Percentiles rank a stretch among this genome's conserved stretches.
phyloP scores from a whole-genome alignment of 1,284 basidiomycete genomes.

The Veloboletus limbatus region DNA sequence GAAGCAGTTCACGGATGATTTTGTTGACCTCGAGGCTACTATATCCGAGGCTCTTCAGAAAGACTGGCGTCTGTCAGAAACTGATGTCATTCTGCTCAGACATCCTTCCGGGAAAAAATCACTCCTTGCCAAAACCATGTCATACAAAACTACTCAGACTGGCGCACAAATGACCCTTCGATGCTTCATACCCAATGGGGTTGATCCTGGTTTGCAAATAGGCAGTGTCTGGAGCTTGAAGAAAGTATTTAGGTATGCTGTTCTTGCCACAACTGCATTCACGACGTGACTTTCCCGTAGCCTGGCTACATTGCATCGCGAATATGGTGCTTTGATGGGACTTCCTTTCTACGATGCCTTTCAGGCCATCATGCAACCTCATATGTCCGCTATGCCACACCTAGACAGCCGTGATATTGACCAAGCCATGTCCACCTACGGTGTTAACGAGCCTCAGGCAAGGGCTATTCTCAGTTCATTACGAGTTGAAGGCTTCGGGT shows the following conservation, averaged over 20 bases:
- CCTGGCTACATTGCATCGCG: constrained; percentile 87
- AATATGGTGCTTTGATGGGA: constrained; percentile 85
- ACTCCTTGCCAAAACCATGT: constrained; percentile 77
- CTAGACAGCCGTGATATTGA: constrained; percentile 57
- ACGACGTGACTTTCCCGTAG: constrained; percentile 41
- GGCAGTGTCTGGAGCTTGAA: constrained; percentile 72
- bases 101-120: constrained; percentile 49
- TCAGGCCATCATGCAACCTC: constrained; percentile 67
- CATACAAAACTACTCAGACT: constrained; percentile 53
- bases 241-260: constrained; percentile 76
- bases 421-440: constrained; percentile 67
- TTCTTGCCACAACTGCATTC: constrained; percentile 4
- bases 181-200: constrained; percentile 41
- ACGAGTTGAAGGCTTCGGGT: constrained; percentile 73
- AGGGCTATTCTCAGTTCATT: constrained; percentile 82
- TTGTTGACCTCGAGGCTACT: constrained; percentile 68
- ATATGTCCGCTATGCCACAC: constrained; percentile 47
- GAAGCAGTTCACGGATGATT: constrained; percentile 68
- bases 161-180: constrained; percentile 52
- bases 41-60: constrained; percentile 56
- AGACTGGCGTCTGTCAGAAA: constrained; percentile 77
- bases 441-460: constrained; percentile 94
- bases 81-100: constrained; percentile 73
- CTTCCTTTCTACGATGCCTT: constrained; percentile 83
- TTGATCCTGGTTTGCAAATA: constrained; percentile 59